Evolutionary conservation across 768 basidiomycete species (phyloP), one percentile per base, ranked within the genome.

Genomic region (Pluteus cervinus): DNA sequence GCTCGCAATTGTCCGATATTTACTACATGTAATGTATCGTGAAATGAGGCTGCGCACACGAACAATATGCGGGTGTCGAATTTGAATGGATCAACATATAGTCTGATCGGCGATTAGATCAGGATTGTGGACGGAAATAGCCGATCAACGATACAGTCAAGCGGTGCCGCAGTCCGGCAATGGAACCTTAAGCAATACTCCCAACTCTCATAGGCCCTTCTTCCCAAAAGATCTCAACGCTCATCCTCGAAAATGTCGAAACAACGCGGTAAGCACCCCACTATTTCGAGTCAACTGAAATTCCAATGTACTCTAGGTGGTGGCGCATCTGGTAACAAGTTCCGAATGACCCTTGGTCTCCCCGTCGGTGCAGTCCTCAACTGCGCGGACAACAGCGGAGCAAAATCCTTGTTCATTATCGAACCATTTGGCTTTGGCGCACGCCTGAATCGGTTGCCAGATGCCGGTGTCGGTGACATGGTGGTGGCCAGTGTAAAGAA

Each of bases 341-440:
- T 84, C 79, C 82, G 92, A 53, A 73, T 98, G 73, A 93, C 86
- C 33, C 79, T 89, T 47, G 88, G 86, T 87, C 83, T 93, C 37
- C 91, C 89, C 44, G 86, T 87, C 47, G 90, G 89, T 49, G 91
- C 91, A 50, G 91, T 96, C 47, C 71, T 96, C 58, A 94, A 94
- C 65, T 96, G 96, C 66, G 92, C 92, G 35, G 96, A 99, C 74
- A 99, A 99, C 82, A 90, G 87, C 57, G 96, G 96, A 48, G 96
- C 94, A 50, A 99, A 97, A 72, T 90, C 85, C 40, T 76, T 96
- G 48, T 96, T 69, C 68, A 60, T 98, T 58, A 98, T 99, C 57
- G 90, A 94, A 64, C 90, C 96, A 38, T 92, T 80, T 58, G 88
- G 93, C 37, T 88, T 86, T 62, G 96, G 96, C 63, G 86, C 96